Evolutionary conservation across 1,284 basidiomycete species (phyloP).

Genomic region (Meripilus lineatus): DNA sequence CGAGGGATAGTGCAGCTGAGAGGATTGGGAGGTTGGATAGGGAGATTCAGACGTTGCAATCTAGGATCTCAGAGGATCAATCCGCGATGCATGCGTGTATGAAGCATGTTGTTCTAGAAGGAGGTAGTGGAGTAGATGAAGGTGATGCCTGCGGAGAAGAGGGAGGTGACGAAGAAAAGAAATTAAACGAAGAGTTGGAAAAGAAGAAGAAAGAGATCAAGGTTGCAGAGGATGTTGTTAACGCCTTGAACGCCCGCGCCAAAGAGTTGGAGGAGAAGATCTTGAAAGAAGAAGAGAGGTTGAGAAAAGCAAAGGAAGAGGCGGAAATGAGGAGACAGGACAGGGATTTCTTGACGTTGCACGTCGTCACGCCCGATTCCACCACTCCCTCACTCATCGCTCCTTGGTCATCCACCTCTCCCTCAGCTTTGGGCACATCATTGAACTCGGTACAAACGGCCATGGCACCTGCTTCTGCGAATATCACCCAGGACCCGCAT

Average conservation of each 20-base stretch:
- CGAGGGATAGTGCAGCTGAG: constrained; percentile 60
- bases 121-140: too few relatives aligned
- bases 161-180: constrained; percentile 36
- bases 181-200: constrained; percentile 48
- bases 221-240: constrained; percentile 60
- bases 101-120: too few relatives aligned
- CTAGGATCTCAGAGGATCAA: constrained; percentile 46
- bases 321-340: constrained; percentile 44
- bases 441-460: not conserved
- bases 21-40: constrained; percentile 64
- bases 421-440: too few relatives aligned
- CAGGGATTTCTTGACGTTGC: constrained; percentile 30
- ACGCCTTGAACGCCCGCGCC: constrained; percentile 30
- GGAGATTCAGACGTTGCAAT: constrained; percentile 62
- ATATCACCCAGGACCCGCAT: constrained; percentile 13
- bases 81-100: too few relatives aligned
- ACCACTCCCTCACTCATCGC: constrained; percentile 11
- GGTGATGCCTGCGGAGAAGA: too few relatives aligned
- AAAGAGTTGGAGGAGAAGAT: constrained; percentile 35
- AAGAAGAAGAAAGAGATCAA: constrained; percentile 62
- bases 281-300: constrained; percentile 45
- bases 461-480: not conserved
- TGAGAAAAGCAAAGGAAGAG: constrained; percentile 46
- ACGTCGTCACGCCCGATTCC: constrained; percentile 23
- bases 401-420: constrained; percentile 22